These are phyloP conservation scores for Leptographium procerum DNA, from an alignment of 2,329 filamentous ascomycete species.

Conservation along the genomic window DNA sequence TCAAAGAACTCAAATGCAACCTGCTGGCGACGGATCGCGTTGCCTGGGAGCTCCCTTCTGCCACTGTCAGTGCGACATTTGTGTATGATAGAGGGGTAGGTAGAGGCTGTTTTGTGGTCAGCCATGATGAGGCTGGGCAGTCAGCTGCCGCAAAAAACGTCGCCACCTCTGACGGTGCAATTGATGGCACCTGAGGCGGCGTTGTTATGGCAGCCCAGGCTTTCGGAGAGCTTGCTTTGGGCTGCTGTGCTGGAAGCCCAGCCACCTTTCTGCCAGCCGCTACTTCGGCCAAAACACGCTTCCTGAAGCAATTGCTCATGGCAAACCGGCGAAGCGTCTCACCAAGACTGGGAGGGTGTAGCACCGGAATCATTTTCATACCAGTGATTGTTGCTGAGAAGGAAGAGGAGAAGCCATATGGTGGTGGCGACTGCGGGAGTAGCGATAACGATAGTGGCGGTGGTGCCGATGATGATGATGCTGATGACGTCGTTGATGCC, in stretches of 20 bases:
- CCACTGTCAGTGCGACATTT: not conserved
- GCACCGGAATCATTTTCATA: not conserved
- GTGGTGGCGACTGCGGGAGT: not conserved
- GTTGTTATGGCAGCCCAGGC: not conserved
- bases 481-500: not conserved
- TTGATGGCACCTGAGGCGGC: not conserved
- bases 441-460: not conserved
- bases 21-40: not conserved
- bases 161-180: not conserved
- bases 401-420: not conserved
- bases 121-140: not conserved
- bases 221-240: not conserved
- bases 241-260: not conserved
- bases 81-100: not conserved
- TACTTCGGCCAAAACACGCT: conserved; percentile 29
- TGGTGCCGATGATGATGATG: not conserved
- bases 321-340: conserved; percentile 51
- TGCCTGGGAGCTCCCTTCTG: too few species aligned
- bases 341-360: conserved; percentile 10
- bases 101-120: not conserved
- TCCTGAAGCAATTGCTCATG: conserved; percentile 50
- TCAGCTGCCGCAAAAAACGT: not conserved
- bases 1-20: not conserved
- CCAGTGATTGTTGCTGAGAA: not conserved
- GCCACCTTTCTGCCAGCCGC: not conserved